Evolutionary conservation across 495 filamentous ascomycete genomes (phyloP).

Genomic region (Glonium stellatum): DNA sequence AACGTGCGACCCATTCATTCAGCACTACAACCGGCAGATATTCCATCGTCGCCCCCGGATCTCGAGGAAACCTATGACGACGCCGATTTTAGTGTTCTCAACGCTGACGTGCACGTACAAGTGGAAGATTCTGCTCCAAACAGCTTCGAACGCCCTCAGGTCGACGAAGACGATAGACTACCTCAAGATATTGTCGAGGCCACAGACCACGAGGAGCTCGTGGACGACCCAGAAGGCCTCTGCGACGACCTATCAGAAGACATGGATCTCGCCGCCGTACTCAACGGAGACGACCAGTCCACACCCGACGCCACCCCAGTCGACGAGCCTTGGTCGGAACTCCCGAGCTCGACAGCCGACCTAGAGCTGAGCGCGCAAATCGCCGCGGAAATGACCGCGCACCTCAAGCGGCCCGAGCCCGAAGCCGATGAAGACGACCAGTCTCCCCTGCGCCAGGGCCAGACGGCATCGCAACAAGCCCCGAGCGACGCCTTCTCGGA

Average conservation of each 20-base stretch:
- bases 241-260: too few relatives aligned
- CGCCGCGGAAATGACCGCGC: neutral
- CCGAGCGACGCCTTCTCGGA: too few relatives aligned
- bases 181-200: neutral
- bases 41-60: conserved; percentile 21
- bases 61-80: conserved; percentile 1
- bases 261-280: too few relatives aligned
- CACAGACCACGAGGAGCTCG: neutral
- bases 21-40: conserved; percentile 3
- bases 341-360: neutral
- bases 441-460: neutral
- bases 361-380: neutral
- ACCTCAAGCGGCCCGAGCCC: neutral
- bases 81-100: too few relatives aligned
- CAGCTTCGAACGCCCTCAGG: conserved; percentile 17
- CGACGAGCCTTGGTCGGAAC: neutral
- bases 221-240: too few relatives aligned
- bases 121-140: conserved; percentile 2
- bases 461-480: too few relatives aligned
- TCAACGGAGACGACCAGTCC: too few relatives aligned
- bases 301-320: neutral
- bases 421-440: neutral
- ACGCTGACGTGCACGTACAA: neutral
- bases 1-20: conserved; percentile 10
- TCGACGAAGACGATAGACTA: neutral